Conservation (phyloP, 352 stramenopile genomes). For the Globisporangium abappressorium region DNA sequence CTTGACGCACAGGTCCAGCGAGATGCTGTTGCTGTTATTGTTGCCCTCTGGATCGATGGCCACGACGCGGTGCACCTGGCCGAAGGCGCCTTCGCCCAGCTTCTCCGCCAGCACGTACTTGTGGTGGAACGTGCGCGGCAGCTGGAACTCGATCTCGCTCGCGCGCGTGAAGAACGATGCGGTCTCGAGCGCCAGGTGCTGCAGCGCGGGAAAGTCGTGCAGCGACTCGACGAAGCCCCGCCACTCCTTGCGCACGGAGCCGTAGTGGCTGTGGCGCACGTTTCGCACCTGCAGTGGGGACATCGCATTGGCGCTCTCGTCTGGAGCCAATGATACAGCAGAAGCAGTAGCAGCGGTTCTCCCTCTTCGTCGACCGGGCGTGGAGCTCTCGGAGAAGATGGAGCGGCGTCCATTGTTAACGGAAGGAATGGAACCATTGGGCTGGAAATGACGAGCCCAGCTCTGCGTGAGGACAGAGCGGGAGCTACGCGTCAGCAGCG, state of each 20-base stretch:
- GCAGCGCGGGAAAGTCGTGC: conserved; percentile 35
- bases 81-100: conserved; percentile 71
- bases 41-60: conserved; percentile 4
- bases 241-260: conserved; percentile 63
- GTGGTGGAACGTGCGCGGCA: conserved; percentile 49
- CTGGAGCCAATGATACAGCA: neutral
- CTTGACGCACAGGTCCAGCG: conserved; percentile 69
- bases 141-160: conserved; percentile 59
- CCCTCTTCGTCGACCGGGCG: neutral
- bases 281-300: neutral
- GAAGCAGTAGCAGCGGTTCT: neutral
- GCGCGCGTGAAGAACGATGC: conserved; percentile 63
- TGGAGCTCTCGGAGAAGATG: conserved; percentile 7
- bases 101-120: conserved; percentile 55
- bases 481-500: neutral
- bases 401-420: neutral
- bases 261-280: conserved; percentile 14
- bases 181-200: conserved; percentile 47
- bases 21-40: conserved; percentile 17
- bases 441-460: neutral
- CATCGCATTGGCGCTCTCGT: neutral
- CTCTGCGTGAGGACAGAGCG: conserved; percentile 2
- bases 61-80: conserved; percentile 55
- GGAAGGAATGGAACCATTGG: neutral
- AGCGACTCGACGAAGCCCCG: conserved; percentile 44